phyloP scores from a whole-genome alignment of 2,329 filamentous ascomycete genomes.

The Pseudocercospora crystallina region DNA sequence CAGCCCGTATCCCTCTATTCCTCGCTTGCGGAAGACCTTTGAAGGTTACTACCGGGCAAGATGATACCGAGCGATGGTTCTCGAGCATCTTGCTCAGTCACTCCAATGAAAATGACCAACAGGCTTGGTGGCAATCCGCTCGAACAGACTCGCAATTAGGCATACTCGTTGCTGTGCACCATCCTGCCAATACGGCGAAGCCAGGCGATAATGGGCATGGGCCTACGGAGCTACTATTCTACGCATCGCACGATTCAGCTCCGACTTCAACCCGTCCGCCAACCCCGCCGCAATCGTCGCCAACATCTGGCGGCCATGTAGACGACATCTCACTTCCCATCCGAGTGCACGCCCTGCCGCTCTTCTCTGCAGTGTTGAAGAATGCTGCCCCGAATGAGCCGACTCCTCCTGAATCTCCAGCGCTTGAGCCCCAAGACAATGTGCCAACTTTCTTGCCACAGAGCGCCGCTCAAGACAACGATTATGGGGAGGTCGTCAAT shows the following conservation, averaged over 20 bases:
- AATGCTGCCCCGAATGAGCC: conserved; percentile 8
- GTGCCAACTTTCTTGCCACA: conserved; percentile 28
- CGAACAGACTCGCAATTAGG: conserved; percentile 21
- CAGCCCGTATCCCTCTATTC: conserved; percentile 19
- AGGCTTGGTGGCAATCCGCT: conserved; percentile 23
- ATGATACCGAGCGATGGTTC: conserved; percentile 24
- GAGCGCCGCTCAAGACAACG: background rate
- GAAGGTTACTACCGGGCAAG: conserved; percentile 6
- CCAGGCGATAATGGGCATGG: conserved; percentile 1
- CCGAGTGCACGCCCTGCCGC: conserved; percentile 42
- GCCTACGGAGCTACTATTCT: conserved; percentile 49
- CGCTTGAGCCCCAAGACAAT: conserved; percentile 5
- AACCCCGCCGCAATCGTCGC: conserved; percentile 38
- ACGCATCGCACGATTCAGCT: conserved; percentile 17
- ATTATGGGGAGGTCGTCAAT: conserved; percentile 23
- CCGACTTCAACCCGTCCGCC: conserved; percentile 20
- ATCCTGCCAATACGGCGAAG: background rate
- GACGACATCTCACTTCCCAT: background rate
- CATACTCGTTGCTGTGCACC: conserved; percentile 17
- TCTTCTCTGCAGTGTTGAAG: conserved; percentile 45
- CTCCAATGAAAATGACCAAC: background rate
- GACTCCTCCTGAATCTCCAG: conserved; percentile 31
- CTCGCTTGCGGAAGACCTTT: conserved; percentile 11
- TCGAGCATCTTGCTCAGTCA: conserved; percentile 17
- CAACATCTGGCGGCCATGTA: conserved; percentile 2